Conservation (phyloP, 495 filamentous ascomycete species). For the Tuber brumale region DNA sequence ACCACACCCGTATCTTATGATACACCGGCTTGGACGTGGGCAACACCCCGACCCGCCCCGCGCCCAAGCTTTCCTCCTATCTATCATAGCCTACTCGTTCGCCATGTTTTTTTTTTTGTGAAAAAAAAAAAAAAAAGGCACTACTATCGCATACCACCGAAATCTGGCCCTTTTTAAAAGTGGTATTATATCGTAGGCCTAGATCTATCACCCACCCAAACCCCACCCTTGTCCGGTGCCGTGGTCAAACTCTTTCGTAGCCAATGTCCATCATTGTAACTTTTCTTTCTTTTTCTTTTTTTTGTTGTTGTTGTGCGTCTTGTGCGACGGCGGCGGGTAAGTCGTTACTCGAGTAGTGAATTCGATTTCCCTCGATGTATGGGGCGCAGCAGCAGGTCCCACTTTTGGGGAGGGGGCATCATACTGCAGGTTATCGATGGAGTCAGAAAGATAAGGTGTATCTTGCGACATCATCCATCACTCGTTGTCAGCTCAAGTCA, state of each 20-base stretch:
- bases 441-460: neutral
- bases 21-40: neutral
- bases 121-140: too few species aligned
- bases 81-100: too few species aligned
- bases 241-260: neutral
- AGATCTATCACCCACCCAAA: neutral
- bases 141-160: too few species aligned
- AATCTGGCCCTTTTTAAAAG: too few species aligned
- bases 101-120: too few species aligned
- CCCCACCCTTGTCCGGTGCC: neutral
- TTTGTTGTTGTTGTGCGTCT: too few species aligned
- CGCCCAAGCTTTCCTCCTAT: too few species aligned
- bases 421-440: too few species aligned
- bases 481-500: neutral
- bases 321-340: neutral
- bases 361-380: too few species aligned
- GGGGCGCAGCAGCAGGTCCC: too few species aligned
- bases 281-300: neutral
- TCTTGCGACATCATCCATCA: neutral
- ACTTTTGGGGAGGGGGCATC: neutral
- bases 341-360: neutral
- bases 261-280: neutral
- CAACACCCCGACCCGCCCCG: neutral
- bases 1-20: neutral
- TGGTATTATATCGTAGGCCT: neutral